phyloP scores from a whole-genome alignment of 139 green algal genomes.

The Micractinium conductrix region DNA sequence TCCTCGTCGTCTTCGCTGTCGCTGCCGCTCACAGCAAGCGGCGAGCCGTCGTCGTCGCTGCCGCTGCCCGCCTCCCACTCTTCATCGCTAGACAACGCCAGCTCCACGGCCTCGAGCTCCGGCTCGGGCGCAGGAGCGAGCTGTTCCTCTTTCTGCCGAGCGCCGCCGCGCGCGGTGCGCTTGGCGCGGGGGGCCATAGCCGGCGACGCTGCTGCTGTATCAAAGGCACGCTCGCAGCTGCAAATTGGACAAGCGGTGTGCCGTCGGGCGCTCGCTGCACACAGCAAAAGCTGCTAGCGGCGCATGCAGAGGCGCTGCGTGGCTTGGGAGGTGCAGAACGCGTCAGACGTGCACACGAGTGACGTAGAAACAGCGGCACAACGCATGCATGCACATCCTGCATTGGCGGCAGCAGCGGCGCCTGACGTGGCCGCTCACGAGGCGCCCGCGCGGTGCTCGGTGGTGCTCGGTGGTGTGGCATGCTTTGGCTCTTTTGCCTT shows the following conservation, averaged over 20 bases:
- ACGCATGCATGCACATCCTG: no score
- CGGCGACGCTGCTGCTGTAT: neutral
- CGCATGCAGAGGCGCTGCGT: neutral
- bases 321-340: no score
- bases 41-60: constrained; percentile 27
- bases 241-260: neutral
- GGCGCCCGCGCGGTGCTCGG: no score
- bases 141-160: neutral
- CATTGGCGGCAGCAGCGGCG: no score
- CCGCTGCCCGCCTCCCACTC: constrained; percentile 38
- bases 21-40: constrained; percentile 20
- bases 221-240: no score
- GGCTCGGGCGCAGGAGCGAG: neutral
- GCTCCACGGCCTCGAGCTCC: constrained; percentile 36
- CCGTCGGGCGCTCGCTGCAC: neutral
- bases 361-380: no score
- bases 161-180: neutral
- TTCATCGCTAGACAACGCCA: constrained; percentile 59
- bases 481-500: no score
- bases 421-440: no score
- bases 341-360: no score
- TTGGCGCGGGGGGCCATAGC: no score
- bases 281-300: neutral
- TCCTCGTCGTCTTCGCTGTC: constrained; percentile 40
- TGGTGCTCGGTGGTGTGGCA: no score